Conservation (phyloP, 2,329 filamentous ascomycete genomes). For the Fusarium tjaetaba region DNA sequence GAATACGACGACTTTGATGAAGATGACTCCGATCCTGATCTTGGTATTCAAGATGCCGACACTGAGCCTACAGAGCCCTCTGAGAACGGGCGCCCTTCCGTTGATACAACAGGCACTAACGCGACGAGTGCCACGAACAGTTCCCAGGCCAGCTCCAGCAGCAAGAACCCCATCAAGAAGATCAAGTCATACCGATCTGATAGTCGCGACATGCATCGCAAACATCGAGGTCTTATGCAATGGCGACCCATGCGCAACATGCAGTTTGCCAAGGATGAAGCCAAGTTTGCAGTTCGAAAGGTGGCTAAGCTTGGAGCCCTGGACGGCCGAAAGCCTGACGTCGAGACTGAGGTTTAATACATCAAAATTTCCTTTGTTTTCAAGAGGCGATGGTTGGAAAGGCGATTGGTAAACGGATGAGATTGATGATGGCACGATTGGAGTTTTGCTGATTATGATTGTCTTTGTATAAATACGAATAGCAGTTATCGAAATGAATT, state of each 20-base stretch:
- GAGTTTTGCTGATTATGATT: conserved; percentile 19
- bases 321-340: conserved; percentile 83
- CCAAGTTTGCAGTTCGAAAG: conserved; percentile 79
- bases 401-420: conserved; percentile 7
- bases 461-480: conserved; percentile 23
- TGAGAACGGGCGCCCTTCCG: conserved; percentile 49
- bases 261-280: conserved; percentile 88
- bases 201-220: conserved; percentile 81
- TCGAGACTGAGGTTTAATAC: conserved; percentile 77
- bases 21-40: conserved; percentile 56
- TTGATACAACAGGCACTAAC: conserved; percentile 49
- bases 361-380: not conserved
- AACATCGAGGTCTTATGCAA: conserved; percentile 92
- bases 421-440: conserved; percentile 29
- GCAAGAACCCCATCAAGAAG: conserved; percentile 65
- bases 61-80: conserved; percentile 44
- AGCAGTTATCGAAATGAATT: conserved; percentile 8
- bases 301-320: conserved; percentile 81
- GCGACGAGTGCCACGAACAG: conserved; percentile 46
- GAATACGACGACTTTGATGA: conserved; percentile 54
- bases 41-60: conserved; percentile 69
- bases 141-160: conserved; percentile 49
- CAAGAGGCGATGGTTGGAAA: not conserved
- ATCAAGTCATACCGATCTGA: conserved; percentile 72
- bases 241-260: conserved; percentile 90